phyloP scores from a whole-genome alignment of 306 rosid genomes.

The Begonia loranthoides region DNA sequence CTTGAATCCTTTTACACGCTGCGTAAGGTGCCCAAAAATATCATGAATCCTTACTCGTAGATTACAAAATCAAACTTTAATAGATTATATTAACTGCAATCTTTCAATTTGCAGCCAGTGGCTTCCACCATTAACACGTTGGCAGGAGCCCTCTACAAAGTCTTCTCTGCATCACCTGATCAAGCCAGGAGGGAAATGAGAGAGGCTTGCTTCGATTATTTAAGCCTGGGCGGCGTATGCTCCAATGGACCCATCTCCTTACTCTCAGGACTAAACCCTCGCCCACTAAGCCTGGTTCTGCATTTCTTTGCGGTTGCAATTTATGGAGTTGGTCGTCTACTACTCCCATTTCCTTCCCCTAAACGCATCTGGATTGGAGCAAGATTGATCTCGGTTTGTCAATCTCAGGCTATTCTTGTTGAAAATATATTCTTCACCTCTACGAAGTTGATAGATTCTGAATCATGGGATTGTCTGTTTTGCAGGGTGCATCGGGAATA shows the following conservation, averaged over 20 bases:
- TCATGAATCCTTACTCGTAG: background rate
- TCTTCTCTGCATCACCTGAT: constrained; percentile 81
- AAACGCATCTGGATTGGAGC: constrained; percentile 73
- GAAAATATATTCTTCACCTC: too few species aligned
- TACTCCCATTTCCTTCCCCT: constrained; percentile 82
- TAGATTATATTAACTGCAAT: too few species aligned
- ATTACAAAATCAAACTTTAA: too few species aligned
- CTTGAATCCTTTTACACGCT: constrained; percentile 81
- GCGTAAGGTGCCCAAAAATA: constrained; percentile 43
- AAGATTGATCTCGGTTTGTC: constrained; percentile 50
- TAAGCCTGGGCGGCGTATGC: constrained; percentile 80
- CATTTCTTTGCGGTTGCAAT: constrained; percentile 93
- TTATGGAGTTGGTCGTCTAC: constrained; percentile 73
- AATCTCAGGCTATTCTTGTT: background rate
- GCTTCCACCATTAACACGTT: constrained; percentile 94
- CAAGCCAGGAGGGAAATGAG: constrained; percentile 95
- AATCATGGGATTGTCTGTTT: background rate
- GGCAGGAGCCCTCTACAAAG: constrained; percentile 96
- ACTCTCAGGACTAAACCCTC: constrained; percentile 88
- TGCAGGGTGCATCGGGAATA: constrained; percentile 81
- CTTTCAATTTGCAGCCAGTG: constrained; percentile 55
- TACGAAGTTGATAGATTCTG: constrained; percentile 1
- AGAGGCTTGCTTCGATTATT: constrained; percentile 89
- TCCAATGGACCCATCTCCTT: constrained; percentile 73
- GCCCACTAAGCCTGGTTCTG: constrained; percentile 79